phyloP scores from a whole-genome alignment of 805 yeast species.

The Myxozyma nipponensis region DNA sequence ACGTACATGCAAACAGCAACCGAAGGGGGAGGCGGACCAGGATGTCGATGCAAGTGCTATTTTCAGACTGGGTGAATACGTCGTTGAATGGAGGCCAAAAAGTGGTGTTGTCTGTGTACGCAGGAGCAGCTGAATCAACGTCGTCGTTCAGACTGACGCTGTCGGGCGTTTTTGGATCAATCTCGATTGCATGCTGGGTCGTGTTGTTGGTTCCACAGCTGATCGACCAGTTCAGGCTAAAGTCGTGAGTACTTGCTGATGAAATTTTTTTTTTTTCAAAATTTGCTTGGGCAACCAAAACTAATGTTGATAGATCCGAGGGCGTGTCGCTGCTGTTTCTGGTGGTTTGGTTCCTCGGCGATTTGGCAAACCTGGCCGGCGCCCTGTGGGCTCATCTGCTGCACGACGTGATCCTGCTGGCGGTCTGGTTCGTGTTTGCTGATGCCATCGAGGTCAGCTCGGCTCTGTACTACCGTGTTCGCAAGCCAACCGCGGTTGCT shows the following conservation, averaged over 20 bases:
- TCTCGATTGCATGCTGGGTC: conserved; percentile 74
- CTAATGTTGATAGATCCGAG: conserved; percentile 50
- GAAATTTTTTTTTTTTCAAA: no score
- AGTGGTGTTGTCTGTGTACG: no score
- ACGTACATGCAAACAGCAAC: no score
- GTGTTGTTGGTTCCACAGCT: conserved; percentile 72
- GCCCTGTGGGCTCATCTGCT: conserved; percentile 65
- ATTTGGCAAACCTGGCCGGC: conserved; percentile 62
- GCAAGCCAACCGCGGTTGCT: conserved; percentile 13
- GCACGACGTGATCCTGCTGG: conserved; percentile 66
- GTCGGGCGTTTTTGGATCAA: conserved; percentile 50
- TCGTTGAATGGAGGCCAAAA: no score
- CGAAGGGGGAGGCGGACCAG: no score
- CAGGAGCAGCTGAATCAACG: no score
- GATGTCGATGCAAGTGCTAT: no score
- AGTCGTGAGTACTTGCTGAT: conserved; percentile 40
- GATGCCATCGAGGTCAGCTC: conserved; percentile 57
- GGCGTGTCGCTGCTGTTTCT: conserved; percentile 71
- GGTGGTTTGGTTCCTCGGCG: conserved; percentile 68
- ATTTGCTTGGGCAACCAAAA: no score
- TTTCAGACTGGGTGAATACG: no score
- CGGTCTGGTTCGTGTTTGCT: conserved; percentile 72
- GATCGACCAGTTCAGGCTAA: conserved; percentile 73
- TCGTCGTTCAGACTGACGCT: conserved; percentile 8
- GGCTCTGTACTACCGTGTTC: conserved; percentile 51